Conservation (phyloP, 305 asterid species). For the Solanum hybrid region DNA sequence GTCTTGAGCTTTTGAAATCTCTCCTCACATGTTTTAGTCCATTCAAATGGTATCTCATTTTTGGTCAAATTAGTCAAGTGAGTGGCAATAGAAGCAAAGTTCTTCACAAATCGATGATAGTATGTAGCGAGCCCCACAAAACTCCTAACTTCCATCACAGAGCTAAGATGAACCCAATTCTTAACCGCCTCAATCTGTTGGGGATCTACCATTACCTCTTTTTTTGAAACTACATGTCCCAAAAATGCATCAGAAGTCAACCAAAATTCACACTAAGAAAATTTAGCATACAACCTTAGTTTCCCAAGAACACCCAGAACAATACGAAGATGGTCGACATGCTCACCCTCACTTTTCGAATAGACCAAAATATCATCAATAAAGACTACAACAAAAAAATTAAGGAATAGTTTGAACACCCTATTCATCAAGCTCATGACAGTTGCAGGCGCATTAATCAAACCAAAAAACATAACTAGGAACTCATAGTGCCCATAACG, state of each 20-base stretch:
- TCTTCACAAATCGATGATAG: background rate
- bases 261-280: too few species aligned
- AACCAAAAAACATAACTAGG: background rate
- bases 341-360: background rate
- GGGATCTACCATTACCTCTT: background rate
- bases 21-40: background rate
- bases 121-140: background rate
- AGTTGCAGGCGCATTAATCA: background rate
- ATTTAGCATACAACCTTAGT: background rate
- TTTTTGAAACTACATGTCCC: background rate
- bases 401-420: background rate
- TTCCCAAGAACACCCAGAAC: background rate
- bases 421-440: background rate
- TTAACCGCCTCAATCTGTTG: background rate
- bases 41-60: background rate
- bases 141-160: background rate
- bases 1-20: background rate
- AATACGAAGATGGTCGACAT: background rate
- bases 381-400: background rate
- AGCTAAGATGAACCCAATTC: background rate
- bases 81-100: background rate
- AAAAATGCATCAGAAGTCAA: too few species aligned
- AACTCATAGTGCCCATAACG: background rate
- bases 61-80: background rate
- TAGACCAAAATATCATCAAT: too few species aligned